Evolutionary conservation across 2,329 filamentous ascomycete species (phyloP).

Genomic region (Myriangium duriaei): DNA sequence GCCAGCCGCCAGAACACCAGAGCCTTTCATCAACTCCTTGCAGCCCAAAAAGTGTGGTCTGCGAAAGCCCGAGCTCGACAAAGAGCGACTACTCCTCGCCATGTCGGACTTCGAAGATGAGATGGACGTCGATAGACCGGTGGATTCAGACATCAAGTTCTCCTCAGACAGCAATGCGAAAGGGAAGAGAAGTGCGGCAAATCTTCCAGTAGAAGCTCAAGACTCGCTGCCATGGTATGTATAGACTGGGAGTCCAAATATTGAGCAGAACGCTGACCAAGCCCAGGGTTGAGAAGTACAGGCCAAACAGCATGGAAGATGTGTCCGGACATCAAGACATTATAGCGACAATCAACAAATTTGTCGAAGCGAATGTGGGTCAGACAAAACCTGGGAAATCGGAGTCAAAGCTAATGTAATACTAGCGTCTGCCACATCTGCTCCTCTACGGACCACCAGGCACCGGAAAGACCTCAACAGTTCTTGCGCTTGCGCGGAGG

Average conservation of each 20-base stretch:
- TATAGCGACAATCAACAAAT: slow-evolving; percentile 93
- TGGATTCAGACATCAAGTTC: slow-evolving; percentile 48
- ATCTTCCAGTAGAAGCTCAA: slow-evolving; percentile 85
- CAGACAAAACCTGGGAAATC: neutral
- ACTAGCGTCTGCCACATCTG: slow-evolving; percentile 72
- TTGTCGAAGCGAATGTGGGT: slow-evolving; percentile 73
- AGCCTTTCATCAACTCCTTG: too few relatives aligned
- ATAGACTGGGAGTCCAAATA: neutral
- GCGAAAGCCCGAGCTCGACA: neutral
- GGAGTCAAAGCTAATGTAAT: neutral
- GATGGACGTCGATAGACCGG: slow-evolving; percentile 54
- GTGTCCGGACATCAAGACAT: slow-evolving; percentile 97
- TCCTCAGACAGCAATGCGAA: slow-evolving; percentile 59
- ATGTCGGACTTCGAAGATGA: slow-evolving; percentile 47
- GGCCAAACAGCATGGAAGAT: slow-evolving; percentile 75
- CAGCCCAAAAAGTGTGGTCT: too few relatives aligned
- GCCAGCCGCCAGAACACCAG: slow-evolving; percentile 2
- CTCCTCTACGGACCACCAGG: slow-evolving; percentile 93
- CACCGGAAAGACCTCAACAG: slow-evolving; percentile 94
- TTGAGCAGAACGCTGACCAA: slow-evolving; percentile 6
- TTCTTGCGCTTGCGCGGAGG: slow-evolving; percentile 78
- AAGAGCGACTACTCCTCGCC: slow-evolving; percentile 10
- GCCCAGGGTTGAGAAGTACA: slow-evolving; percentile 86
- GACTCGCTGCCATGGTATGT: slow-evolving; percentile 82
- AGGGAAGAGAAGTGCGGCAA: slow-evolving; percentile 84